These are phyloP conservation scores for Closterium sp. DNA, from an alignment of 139 green algal species.

Conservation along the genomic window DNA sequence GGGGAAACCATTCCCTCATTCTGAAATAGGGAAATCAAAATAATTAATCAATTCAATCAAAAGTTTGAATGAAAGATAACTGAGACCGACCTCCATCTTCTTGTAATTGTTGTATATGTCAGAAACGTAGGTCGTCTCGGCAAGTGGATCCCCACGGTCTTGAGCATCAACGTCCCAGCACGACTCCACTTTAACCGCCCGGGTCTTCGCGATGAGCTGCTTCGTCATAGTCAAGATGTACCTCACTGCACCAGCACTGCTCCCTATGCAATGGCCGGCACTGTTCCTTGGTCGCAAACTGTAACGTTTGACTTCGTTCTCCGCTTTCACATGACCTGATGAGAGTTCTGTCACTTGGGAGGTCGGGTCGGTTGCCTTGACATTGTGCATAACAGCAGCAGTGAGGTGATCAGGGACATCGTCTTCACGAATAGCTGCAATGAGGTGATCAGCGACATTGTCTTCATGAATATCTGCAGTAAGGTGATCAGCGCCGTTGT, in stretches of 20 bases:
- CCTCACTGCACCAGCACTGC: neutral
- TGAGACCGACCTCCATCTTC: constrained; percentile 47
- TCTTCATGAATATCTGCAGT: neutral
- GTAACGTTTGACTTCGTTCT: neutral
- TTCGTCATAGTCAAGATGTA: neutral
- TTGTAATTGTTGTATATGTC: constrained; percentile 92
- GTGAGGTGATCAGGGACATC: neutral
- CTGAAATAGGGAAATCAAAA: neutral
- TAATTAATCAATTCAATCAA: neutral
- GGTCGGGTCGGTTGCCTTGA: neutral
- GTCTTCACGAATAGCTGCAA: neutral
- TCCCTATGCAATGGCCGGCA: neutral
- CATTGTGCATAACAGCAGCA: neutral
- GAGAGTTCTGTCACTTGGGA: neutral
- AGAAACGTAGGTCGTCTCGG: constrained; percentile 78
- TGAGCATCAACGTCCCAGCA: constrained; percentile 77
- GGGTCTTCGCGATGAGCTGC: neutral
- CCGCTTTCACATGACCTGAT: neutral
- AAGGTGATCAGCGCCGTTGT: neutral
- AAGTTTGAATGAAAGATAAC: neutral
- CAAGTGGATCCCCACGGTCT: constrained; percentile 77
- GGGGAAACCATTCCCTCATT: constrained; percentile 25
- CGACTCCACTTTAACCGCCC: neutral
- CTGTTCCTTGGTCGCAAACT: neutral
- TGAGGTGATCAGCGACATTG: neutral